Percentiles rank a stretch among this genome's conserved stretches.
phyloP scores from a whole-genome alignment of 805 yeast species.

The Metschnikowia cerradonensis region DNA sequence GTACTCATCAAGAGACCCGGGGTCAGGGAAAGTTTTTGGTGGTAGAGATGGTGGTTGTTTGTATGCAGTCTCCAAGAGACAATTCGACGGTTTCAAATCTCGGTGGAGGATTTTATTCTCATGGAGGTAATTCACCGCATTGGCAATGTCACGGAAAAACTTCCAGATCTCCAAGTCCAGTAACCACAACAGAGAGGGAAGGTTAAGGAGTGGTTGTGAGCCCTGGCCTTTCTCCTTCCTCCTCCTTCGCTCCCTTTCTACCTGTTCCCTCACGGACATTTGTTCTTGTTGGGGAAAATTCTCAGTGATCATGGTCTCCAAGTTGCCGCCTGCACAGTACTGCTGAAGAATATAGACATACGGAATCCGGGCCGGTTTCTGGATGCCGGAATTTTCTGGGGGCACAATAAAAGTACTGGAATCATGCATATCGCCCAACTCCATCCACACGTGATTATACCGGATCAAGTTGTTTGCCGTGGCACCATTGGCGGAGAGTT shows the following conservation, averaged over 20 bases:
- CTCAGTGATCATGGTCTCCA: constrained; percentile 55
- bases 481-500: constrained; percentile 42
- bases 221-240: constrained; percentile 13
- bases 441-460: constrained; percentile 92
- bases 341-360: constrained; percentile 81
- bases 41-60: background rate
- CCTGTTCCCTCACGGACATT: constrained; percentile 25
- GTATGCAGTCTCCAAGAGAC: constrained; percentile 50
- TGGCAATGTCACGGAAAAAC: constrained; percentile 61
- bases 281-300: constrained; percentile 22
- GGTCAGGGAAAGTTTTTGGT: background rate
- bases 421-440: constrained; percentile 54
- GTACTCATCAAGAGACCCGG: constrained; percentile 14
- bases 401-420: constrained; percentile 30
- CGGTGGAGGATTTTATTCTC: constrained; percentile 75
- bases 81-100: constrained; percentile 86
- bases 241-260: constrained; percentile 24
- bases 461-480: constrained; percentile 60
- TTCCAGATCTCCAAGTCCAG: constrained; percentile 60
- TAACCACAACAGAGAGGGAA: constrained; percentile 29
- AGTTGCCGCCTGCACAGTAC: constrained; percentile 83
- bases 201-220: background rate
- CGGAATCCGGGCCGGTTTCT: constrained; percentile 37
- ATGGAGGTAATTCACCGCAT: constrained; percentile 72
- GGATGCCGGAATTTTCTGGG: background rate